Base-by-base conservation (phyloP, 352 stramenopile species). In the Hyaloperonospora brassicae region DNA sequence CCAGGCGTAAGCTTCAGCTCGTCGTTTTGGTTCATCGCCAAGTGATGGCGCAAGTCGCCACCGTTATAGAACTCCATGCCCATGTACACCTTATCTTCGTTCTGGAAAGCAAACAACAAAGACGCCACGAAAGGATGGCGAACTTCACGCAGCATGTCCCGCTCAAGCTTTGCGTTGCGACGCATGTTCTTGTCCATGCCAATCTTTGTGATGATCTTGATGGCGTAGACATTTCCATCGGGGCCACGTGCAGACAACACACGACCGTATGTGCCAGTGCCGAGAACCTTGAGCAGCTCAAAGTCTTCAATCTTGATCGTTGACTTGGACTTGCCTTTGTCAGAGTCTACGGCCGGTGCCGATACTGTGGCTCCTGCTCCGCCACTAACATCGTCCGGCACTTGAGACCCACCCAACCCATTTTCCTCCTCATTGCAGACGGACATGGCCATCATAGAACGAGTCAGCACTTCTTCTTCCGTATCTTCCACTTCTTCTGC, bases 1-100 rank as follows among this genome's bases (percentile, higher is more conserved):
- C 64, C 59, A 10, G 82, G 71, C 21, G 80, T 90, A 1, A 92
- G 68, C 59, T 73, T 73, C 6, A 89, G 55, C 39, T 87, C 76
- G 47, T 73, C 68, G 27, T 66, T 84, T 51, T 79, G 66, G 61
- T 74, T 86, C 54, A 89, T 46, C n/a, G 68, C 87, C 31, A 92
- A 55, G 55, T 94, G 82, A 38, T 92, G 80, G 1, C 81, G 79
- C 57, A 99, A 64, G 62, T 98, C 96, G 13, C 97, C 97, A 34
- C 97, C 97, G 43, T 96, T 95, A 77, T 96, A 98, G 64, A 98
- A 99, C 72, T 99, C 95, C 70, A 99, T 95, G 17, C 97, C 96
- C 56, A 99, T 87, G 75, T 98, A 99, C 42, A 99, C 76, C 64
- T 98, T 98, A 70, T 98, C 94, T 68, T 96, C 75, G 54, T 96